A percentile compares a stretch with the other conserved stretches of the same genome.
phyloP scores from a whole-genome alignment of 2,329 filamentous ascomycete genomes.

The Lachnellula willkommii region DNA sequence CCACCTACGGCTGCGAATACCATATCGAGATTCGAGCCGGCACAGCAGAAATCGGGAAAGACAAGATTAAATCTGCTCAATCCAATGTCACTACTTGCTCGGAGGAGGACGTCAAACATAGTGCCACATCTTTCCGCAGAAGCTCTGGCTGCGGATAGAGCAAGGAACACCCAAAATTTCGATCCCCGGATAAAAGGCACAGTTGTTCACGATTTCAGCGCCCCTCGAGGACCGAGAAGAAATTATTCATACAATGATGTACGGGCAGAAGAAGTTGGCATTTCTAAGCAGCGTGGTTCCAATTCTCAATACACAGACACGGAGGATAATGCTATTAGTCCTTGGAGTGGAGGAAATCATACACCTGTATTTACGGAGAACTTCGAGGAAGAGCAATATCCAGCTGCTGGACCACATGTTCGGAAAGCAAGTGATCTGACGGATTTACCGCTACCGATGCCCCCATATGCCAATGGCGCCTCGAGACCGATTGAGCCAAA shows the following conservation, averaged over 20 bases:
- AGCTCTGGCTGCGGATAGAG: constrained; percentile 17
- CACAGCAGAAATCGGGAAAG: constrained; percentile 25
- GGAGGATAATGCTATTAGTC: constrained; percentile 19
- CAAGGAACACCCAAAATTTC: constrained; percentile 37
- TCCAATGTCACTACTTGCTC: constrained; percentile 34
- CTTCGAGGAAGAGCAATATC: constrained; percentile 44
- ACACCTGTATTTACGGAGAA: constrained; percentile 52
- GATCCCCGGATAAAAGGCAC: constrained; percentile 62
- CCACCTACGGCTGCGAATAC: constrained; percentile 15
- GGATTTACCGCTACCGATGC: constrained; percentile 29
- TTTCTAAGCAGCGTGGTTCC: constrained; percentile 15
- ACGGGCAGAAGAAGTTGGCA: constrained; percentile 9
- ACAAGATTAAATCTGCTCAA: constrained; percentile 34
- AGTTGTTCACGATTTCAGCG: constrained; percentile 61
- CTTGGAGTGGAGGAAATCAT: constrained; percentile 37
- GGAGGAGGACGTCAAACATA: constrained; percentile 30
- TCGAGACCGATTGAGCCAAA: constrained; percentile 18
- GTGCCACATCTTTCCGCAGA: constrained; percentile 26
- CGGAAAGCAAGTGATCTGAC: constrained; percentile 30
- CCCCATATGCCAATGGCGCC: constrained; percentile 26
- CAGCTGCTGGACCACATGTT: constrained; percentile 32
- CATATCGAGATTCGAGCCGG: constrained; percentile 21
- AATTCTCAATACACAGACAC: constrained; percentile 13
- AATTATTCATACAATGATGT: constrained; percentile 32
- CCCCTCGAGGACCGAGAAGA: constrained; percentile 46